These are phyloP conservation scores for Rhynchospora breviuscula DNA, from an alignment of 176 grass and related monocot species.

Conservation along the genomic window DNA sequence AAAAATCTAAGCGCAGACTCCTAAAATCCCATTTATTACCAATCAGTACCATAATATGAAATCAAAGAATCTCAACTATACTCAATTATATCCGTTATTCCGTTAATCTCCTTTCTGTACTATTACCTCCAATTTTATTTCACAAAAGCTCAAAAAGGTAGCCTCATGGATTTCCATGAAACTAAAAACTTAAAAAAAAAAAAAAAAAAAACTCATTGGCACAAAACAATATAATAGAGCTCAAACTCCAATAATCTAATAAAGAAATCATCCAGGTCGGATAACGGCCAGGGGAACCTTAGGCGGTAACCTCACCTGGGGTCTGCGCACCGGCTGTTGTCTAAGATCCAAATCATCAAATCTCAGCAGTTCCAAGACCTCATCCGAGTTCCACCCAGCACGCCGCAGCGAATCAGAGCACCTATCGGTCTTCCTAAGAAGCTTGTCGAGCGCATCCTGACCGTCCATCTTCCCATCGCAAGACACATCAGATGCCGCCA, in stretches of 20 bases:
- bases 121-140: slow-evolving; percentile 12
- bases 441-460: slow-evolving; percentile 14
- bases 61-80: background rate
- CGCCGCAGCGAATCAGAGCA: slow-evolving; percentile 47
- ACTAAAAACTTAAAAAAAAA: no score
- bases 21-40: background rate
- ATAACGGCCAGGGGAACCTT: slow-evolving; percentile 46
- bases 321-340: slow-evolving; percentile 22
- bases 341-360: slow-evolving; percentile 8
- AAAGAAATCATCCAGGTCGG: background rate
- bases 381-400: slow-evolving; percentile 63
- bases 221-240: background rate
- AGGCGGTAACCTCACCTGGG: slow-evolving; percentile 45
- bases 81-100: slow-evolving; percentile 1
- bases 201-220: background rate
- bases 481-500: background rate
- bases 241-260: background rate
- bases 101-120: background rate
- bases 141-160: slow-evolving; percentile 16
- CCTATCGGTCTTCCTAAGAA: slow-evolving; percentile 36
- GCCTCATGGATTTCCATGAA: slow-evolving; percentile 6
- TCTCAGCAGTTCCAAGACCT: slow-evolving; percentile 56
- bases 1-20: background rate
- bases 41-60: slow-evolving; percentile 1
- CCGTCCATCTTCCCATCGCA: background rate